A percentile compares a stretch with the other conserved stretches of the same genome.
These are phyloP conservation scores for Jamesozyma gamospora DNA, from an alignment of 805 yeast genomes.

Conservation along the genomic window DNA sequence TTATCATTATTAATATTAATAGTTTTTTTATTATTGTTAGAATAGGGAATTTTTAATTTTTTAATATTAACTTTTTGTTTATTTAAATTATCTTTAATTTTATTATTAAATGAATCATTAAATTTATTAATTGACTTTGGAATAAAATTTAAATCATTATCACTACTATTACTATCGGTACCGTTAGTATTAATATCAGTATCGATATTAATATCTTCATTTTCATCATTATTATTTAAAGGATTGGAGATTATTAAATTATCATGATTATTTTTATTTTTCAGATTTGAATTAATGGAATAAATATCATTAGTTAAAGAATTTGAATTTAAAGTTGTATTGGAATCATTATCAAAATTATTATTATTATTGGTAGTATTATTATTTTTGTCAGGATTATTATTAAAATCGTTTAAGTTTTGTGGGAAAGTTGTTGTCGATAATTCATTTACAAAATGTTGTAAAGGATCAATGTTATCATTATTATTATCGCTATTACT, in stretches of 20 bases:
- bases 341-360: no score
- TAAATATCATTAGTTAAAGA: background rate
- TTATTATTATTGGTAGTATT: constrained; percentile 1
- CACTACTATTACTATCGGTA: no score
- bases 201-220: no score
- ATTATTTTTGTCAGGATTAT: no score
- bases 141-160: background rate
- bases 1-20: constrained; percentile 7
- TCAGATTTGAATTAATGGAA: background rate
- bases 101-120: background rate
- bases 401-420: background rate
- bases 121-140: background rate
- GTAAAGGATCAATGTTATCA: constrained; percentile 15
- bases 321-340: no score
- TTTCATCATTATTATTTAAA: background rate
- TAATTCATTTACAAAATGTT: constrained; percentile 15
- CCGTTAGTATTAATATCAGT: background rate
- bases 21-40: no score
- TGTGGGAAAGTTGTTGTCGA: constrained; percentile 5
- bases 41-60: no score
- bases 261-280: no score
- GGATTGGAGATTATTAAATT: no score
- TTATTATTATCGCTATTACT: constrained; percentile 10
- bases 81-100: background rate
- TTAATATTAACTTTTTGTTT: no score